phyloP scores from a whole-genome alignment of 768 basidiomycete species.

The Suillus subaureus region DNA sequence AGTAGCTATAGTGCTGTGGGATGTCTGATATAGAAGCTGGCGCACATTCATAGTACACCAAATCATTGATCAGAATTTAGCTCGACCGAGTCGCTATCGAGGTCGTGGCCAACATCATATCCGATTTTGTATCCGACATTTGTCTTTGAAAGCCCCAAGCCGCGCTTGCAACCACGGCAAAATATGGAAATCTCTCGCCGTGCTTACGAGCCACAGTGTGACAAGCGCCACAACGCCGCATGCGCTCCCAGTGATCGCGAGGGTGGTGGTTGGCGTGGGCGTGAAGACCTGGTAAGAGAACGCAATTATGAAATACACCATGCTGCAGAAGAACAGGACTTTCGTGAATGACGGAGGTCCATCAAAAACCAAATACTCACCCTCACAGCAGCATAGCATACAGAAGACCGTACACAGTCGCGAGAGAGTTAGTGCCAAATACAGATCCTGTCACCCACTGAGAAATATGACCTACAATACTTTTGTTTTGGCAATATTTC shows the following conservation, averaged over 20 bases:
- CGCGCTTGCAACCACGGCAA: background rate
- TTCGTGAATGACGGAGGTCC: background rate
- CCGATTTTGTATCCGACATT: background rate
- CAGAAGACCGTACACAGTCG: constrained; percentile 35
- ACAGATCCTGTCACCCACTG: constrained; percentile 8
- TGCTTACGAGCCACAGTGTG: constrained; percentile 19
- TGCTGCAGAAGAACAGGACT: constrained; percentile 15
- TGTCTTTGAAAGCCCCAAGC: no score
- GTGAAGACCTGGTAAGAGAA: constrained; percentile 28
- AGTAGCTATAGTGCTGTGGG: background rate
- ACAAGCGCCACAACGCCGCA: constrained; percentile 22
- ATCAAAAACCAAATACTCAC: background rate
- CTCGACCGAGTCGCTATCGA: background rate
- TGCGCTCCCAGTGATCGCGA: constrained; percentile 17
- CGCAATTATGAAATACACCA: constrained; percentile 28
- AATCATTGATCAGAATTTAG: background rate
- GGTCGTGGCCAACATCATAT: background rate
- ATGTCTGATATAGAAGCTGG: background rate
- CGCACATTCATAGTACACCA: background rate
- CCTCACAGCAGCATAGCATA: constrained; percentile 35
- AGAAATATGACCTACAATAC: constrained; percentile 8
- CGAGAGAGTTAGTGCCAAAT: constrained; percentile 24
- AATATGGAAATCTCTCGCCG: background rate
- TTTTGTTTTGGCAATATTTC: background rate
- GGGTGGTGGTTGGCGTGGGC: constrained; percentile 16